Base-by-base conservation (phyloP, 2,329 filamentous ascomycete species). In the Eutypella sp. region DNA sequence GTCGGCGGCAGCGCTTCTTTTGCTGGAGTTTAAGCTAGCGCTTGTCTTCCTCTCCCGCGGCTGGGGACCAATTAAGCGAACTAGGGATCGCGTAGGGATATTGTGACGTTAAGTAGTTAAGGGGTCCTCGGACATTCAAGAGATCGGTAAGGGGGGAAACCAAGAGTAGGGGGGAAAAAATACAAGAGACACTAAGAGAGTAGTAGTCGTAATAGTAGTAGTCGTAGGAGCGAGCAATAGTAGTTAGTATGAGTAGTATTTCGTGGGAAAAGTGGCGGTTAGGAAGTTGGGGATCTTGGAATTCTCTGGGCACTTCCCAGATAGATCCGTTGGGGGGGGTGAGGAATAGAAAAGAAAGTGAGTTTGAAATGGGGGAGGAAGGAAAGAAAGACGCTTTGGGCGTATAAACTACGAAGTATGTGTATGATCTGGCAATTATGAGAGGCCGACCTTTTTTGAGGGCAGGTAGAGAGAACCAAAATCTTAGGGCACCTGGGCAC, bases 121-220 rank as follows among this genome's bases (percentile, higher is more conserved):
- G n/a, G n/a, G n/a, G n/a, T n/a, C n/a, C n/a, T n/a, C n/a, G n/a
- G 47, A 54, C 55, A 57, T 57, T 56, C 53, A 55, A 55, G 53
- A 52, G 45, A 50, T 45, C 37, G 46, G 40, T 16, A n/a, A 37
- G 34, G 18, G 10, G 15, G 18, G n/a, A 11, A 11, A 6, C 10
- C 11, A 22, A 19, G 34, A 37, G n/a, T 37, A 37, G 25, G 7
- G 13, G 25, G 7, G 7, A 29, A 29, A 29, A 29, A 29, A 29
- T 13, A 7, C 7, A 29, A 29, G 25, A 13, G 25, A 15, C 7
- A 29, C 7, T 13, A 7, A 29, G 13, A 29, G 25, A 13, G 25
- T 5, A 33, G 29, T 33, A 33, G 29, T 15, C 13, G 29, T 33
- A 33, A 15, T 33, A 15, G 29, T n/a, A 33, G 29, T 15, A 33